phyloP scores from a whole-genome alignment of 2,329 filamentous ascomycete genomes.

The Aspergillus fumigatus region DNA sequence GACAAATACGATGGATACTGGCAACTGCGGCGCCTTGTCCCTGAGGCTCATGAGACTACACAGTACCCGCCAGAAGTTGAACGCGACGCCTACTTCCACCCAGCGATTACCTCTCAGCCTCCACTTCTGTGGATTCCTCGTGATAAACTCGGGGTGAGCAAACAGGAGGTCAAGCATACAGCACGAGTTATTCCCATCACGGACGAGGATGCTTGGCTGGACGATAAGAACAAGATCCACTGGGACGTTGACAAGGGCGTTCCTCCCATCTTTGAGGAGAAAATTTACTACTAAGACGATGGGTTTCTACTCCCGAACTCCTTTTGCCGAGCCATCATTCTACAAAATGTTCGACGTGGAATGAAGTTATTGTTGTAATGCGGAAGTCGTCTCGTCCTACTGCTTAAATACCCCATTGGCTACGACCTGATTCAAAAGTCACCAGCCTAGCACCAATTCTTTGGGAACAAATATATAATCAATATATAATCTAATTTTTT shows the following conservation, averaged over 20 bases:
- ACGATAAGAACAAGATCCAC: constrained; percentile 64
- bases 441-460: not conserved
- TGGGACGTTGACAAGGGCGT: constrained; percentile 54
- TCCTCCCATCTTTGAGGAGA: constrained; percentile 58
- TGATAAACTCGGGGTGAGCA: constrained; percentile 68
- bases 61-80: constrained; percentile 60
- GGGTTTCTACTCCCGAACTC: not conserved
- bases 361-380: no score
- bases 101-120: constrained; percentile 57
- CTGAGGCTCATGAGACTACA: constrained; percentile 51
- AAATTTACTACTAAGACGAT: constrained; percentile 46
- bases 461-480: not conserved
- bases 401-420: not conserved
- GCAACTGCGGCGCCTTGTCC: constrained; percentile 65
- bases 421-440: not conserved
- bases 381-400: not conserved
- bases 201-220: constrained; percentile 67
- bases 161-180: constrained; percentile 72
- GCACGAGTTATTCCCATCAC: constrained; percentile 70
- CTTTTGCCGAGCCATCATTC: not conserved
- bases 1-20: constrained; percentile 71
- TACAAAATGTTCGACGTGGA: not conserved
- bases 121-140: constrained; percentile 82
- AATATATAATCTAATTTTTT: not conserved
- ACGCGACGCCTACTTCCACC: constrained; percentile 68